Base-by-base conservation (phyloP, 2,329 filamentous ascomycete species). In the Neofusicoccum umdonicola region DNA sequence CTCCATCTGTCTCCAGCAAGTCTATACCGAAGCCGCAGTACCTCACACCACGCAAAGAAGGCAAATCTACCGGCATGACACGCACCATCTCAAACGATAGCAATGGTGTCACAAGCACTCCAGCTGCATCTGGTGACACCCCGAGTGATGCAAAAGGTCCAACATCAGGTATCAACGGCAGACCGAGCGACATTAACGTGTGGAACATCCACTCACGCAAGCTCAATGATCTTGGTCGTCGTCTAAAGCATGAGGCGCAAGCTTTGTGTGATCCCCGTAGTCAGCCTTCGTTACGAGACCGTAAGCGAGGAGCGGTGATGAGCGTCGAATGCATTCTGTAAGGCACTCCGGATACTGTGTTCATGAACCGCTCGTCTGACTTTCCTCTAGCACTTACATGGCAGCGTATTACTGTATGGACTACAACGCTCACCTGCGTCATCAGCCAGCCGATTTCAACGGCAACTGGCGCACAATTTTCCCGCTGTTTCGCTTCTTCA, bases 321-420 rank as follows among this genome's bases (percentile, higher is more conserved):
- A 73, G 76, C 35, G 57, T 82, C n/a, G 81, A 83, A 66, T 81
- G 79, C 48, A 76, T 83, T 35, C 66, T 83, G 68, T 79, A 70
- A 69, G 73, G 67, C 1, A 13, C 9, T 1, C 27, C 17, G 41
- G 37, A 17, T 0, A 22, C 1, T 13, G 12, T 2, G 3, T n/a
- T 3, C 1, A 27, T 13, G 11, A 9, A 15, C 4, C n/a, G 19
- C 17, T 39, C 31, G 17, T 41, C 52, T 41, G 39, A 48, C 22
- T 7, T 4, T 15, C 39, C 13, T 19, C n/a, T 37, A 77, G 75
- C 51, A 73, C 76, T 6, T 79, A 78, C 67, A 77, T 79, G 73
- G 73, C 73, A 22, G 73, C 76, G 17, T 78, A 74, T 22, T 68
- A 72, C 63, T 71, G 71, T 19, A 71, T 72, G 66, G 77, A 78